Conservation (phyloP, 2,329 filamentous ascomycete genomes). For the Peltaster fructicola region DNA sequence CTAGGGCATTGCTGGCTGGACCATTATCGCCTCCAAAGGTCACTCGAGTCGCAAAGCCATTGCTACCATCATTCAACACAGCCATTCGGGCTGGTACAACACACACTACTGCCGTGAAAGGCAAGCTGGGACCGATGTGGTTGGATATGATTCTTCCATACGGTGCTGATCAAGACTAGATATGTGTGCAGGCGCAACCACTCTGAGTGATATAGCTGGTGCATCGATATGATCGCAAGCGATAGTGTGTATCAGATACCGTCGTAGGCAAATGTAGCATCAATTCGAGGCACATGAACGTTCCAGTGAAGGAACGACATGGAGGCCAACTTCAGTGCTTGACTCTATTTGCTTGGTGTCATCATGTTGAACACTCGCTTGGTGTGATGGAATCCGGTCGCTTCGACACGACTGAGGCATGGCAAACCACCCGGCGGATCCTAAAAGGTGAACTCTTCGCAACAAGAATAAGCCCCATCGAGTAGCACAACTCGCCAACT, state of each 20-base stretch:
- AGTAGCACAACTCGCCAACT: conserved; percentile 51
- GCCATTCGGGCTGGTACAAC: too few relatives aligned
- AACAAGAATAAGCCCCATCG: conserved; percentile 99
- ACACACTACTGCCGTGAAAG: too few relatives aligned
- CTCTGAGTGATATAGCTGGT: too few relatives aligned
- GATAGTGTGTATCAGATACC: conserved; percentile 32
- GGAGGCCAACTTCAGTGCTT: conserved; percentile 60
- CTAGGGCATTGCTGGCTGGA: too few relatives aligned
- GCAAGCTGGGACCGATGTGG: too few relatives aligned
- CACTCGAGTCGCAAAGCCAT: too few relatives aligned
- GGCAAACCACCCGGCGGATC: conserved; percentile 22
- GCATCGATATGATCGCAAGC: too few relatives aligned
- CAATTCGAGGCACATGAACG: conserved; percentile 18
- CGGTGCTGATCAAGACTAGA: too few relatives aligned
- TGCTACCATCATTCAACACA: too few relatives aligned
- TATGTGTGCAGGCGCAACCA: too few relatives aligned
- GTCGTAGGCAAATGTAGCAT: conserved; percentile 25
- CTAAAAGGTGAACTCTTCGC: conserved; percentile 57
- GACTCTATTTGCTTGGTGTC: conserved; percentile 88
- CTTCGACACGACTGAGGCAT: conserved; percentile 46
- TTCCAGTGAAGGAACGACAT: conserved; percentile 31
- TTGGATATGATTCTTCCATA: too few relatives aligned
- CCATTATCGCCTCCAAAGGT: too few relatives aligned
- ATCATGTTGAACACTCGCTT: conserved; percentile 40
- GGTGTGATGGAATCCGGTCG: conserved; percentile 37